Percentiles rank a stretch among this genome's conserved stretches.
Evolutionary conservation across 768 basidiomycete genomes (phyloP).

Genomic region (Kwoniella europaea): DNA sequence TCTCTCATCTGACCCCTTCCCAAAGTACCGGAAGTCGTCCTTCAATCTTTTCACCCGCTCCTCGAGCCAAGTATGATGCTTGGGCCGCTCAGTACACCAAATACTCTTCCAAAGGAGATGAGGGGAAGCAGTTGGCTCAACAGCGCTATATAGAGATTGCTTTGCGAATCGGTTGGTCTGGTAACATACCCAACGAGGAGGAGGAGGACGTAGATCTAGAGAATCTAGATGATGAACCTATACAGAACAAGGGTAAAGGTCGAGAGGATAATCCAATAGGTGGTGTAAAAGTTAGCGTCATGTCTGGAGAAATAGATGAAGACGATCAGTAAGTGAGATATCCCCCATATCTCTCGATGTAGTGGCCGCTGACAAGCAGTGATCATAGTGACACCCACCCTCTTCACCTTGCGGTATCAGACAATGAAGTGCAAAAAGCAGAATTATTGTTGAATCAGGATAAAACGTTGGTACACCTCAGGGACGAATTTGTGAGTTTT

Average conservation of each 20-base stretch:
- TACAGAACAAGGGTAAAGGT: not conserved
- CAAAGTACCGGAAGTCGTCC: slow-evolving; percentile 48
- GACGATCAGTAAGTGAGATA: slow-evolving; percentile 17
- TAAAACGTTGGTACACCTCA: slow-evolving; percentile 64
- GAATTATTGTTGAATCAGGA: slow-evolving; percentile 60
- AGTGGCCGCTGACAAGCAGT: not conserved
- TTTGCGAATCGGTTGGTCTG: slow-evolving; percentile 43
- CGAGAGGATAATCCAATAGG: slow-evolving; percentile 35
- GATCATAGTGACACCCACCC: slow-evolving; percentile 19
- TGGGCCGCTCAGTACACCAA: slow-evolving; percentile 37
- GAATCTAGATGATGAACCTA: slow-evolving; percentile 24
- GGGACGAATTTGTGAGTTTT: slow-evolving; percentile 74
- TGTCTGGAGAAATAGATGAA: slow-evolving; percentile 25
- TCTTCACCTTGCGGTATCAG: slow-evolving; percentile 70
- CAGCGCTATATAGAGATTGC: slow-evolving; percentile 50
- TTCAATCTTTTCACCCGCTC: slow-evolving; percentile 46
- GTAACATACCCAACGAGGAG: slow-evolving; percentile 15
- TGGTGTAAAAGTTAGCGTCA: slow-evolving; percentile 41
- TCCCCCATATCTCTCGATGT: no score
- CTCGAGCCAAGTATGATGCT: slow-evolving; percentile 54
- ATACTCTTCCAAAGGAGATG: slow-evolving; percentile 8
- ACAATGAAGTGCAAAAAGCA: slow-evolving; percentile 64
- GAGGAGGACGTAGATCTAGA: slow-evolving; percentile 32
- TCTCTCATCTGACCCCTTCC: not conserved
- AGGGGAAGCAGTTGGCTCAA: slow-evolving; percentile 26